Evolutionary conservation across 2,329 filamentous ascomycete genomes (phyloP).

Genomic region (Bimuria novae-zelandiae): DNA sequence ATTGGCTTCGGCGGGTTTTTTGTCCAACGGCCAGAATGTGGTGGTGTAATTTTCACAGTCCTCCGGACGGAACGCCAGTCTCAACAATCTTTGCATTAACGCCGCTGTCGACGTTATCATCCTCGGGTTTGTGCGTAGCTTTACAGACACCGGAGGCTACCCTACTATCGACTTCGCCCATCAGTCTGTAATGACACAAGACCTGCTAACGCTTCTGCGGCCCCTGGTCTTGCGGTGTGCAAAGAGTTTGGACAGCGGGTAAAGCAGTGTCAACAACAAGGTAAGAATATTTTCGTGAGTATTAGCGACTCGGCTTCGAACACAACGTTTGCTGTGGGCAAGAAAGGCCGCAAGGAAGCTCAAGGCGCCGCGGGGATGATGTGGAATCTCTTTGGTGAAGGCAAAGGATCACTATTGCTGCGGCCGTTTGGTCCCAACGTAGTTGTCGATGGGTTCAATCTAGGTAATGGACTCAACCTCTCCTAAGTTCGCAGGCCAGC

Average conservation of each 20-base stretch:
- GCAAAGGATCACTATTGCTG: not conserved
- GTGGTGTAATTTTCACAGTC: slow-evolving; percentile 8
- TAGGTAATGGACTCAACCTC: not conserved
- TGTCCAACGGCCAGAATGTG: not conserved
- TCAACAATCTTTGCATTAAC: not conserved
- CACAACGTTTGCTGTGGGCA: not conserved
- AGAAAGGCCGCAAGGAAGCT: not conserved
- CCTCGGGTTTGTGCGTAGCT: slow-evolving; percentile 3
- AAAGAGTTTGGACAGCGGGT: not conserved
- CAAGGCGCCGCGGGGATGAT: not conserved
- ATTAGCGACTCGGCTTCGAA: slow-evolving; percentile 5
- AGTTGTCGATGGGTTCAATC: not conserved
- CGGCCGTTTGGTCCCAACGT: slow-evolving; percentile 3
- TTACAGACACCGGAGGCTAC: slow-evolving; percentile 5
- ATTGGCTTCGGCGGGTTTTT: not conserved
- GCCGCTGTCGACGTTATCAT: slow-evolving; percentile 3
- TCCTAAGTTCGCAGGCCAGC: too few species aligned
- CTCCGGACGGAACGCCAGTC: not conserved
- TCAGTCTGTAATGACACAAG: slow-evolving; percentile 3
- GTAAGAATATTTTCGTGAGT: slow-evolving; percentile 5
- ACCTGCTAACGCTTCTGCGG: not conserved
- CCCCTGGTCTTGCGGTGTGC: slow-evolving; percentile 1
- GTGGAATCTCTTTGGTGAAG: slow-evolving; percentile 7
- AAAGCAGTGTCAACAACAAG: slow-evolving; percentile 2
- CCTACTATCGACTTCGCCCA: slow-evolving; percentile 4